phyloP scores from a whole-genome alignment of 139 green algal genomes.

The Haematococcus sp. region DNA sequence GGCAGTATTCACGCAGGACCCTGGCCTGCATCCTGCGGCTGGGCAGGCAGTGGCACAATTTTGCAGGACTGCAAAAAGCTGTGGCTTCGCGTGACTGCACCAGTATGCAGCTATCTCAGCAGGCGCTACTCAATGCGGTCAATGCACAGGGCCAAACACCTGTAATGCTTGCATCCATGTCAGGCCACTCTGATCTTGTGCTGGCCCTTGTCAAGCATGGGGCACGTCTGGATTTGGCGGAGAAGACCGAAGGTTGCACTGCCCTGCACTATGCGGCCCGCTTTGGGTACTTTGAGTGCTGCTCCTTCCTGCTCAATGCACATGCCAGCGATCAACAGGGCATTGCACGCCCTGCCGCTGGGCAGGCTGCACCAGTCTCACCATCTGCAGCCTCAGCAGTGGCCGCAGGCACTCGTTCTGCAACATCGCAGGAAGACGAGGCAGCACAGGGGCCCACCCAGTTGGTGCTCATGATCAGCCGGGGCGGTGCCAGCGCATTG shows the following conservation, averaged over 20 bases:
- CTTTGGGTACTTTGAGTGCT: not conserved
- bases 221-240: not conserved
- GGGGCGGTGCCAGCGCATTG: slow-evolving; percentile 13
- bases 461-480: slow-evolving; percentile 18
- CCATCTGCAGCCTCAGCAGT: no score
- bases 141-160: not conserved
- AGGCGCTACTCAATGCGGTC: no score
- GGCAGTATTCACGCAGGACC: no score
- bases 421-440: no score
- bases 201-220: not conserved
- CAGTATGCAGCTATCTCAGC: no score
- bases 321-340: slow-evolving; percentile 16
- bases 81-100: no score
- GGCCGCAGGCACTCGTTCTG: no score
- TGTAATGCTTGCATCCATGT: not conserved
- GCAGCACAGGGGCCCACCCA: not conserved
- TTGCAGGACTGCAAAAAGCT: no score
- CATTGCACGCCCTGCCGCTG: not conserved
- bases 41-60: no score
- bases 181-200: not conserved
- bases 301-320: slow-evolving; percentile 7
- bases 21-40: no score
- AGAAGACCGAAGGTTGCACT: slow-evolving; percentile 21
- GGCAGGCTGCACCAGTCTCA: no score
- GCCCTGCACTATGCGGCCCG: slow-evolving; percentile 26